These are phyloP conservation scores for Saccharomycopsis hybrid DNA, from an alignment of 1,139 yeast species.

Conservation along the genomic window DNA sequence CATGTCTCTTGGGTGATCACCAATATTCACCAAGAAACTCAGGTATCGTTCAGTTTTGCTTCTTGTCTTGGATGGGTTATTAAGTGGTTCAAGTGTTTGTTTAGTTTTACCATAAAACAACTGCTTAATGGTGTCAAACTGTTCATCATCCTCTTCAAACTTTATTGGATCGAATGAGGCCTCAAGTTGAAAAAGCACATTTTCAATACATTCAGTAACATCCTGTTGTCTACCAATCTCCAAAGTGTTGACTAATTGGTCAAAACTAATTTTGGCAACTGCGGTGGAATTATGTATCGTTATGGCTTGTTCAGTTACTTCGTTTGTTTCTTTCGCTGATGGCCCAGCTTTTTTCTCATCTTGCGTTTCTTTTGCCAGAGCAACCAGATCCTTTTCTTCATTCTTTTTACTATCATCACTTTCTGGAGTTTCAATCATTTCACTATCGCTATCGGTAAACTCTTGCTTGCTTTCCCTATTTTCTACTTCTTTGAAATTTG, in stretches of 20 bases:
- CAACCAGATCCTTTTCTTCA: too few relatives aligned
- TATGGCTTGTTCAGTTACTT: background rate
- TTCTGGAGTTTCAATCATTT: constrained; percentile 1
- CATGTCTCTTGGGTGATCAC: constrained; percentile 80
- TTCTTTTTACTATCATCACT: too few relatives aligned
- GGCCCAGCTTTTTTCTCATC: constrained; percentile 4
- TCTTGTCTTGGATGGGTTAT: constrained; percentile 33
- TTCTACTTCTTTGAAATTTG: background rate
- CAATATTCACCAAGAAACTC: constrained; percentile 75
- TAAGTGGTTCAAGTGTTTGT: constrained; percentile 29
- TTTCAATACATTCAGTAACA: constrained; percentile 94
- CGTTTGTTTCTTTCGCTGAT: background rate
- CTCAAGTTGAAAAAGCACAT: constrained; percentile 86
- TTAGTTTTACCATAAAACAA: constrained; percentile 73
- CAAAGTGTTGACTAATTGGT: constrained; percentile 63
- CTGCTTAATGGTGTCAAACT: constrained; percentile 67
- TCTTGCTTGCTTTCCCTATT: background rate
- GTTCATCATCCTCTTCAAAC: constrained; percentile 67
- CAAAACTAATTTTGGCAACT: constrained; percentile 44
- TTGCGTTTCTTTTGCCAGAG: too few relatives aligned
- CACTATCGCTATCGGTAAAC: constrained; percentile 16
- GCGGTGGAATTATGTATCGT: constrained; percentile 17
- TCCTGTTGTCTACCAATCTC: constrained; percentile 93
- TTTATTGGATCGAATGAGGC: constrained; percentile 72
- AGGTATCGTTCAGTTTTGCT: constrained; percentile 71